phyloP scores from a whole-genome alignment of 2,329 filamentous ascomycete genomes.

The Monosporascus ibericus region DNA sequence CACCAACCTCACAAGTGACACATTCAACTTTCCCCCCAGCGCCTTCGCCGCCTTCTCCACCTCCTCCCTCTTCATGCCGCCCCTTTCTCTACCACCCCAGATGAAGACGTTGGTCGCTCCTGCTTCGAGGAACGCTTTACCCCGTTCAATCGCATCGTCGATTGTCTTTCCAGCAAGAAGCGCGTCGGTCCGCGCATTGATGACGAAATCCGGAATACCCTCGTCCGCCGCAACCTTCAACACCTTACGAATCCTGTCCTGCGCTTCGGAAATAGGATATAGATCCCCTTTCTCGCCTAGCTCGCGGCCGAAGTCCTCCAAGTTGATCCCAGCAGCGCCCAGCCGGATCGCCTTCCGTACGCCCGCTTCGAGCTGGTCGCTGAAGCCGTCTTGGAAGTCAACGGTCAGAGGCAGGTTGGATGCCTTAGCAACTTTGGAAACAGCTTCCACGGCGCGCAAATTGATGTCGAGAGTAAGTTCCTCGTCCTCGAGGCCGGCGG shows the following conservation, averaged over 20 bases:
- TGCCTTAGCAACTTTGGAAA: constrained; percentile 28
- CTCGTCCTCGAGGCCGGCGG: constrained; percentile 30
- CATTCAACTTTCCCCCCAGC: constrained; percentile 32
- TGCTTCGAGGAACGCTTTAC: constrained; percentile 41
- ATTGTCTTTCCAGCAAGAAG: constrained; percentile 21
- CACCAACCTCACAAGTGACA: constrained; percentile 4
- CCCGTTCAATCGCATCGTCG: constrained; percentile 35
- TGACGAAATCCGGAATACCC: constrained; percentile 41
- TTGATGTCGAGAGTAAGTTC: constrained; percentile 37
- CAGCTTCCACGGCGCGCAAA: constrained; percentile 31
- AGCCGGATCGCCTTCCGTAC: constrained; percentile 33
- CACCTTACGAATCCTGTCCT: constrained; percentile 31
- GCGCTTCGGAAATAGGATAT: constrained; percentile 33
- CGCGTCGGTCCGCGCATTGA: constrained; percentile 46
- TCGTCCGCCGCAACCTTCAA: constrained; percentile 29
- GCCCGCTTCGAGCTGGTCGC: constrained; percentile 30
- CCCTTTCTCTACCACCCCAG: constrained; percentile 28
- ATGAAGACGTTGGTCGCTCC: constrained; percentile 48
- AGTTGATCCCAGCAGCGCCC: constrained; percentile 45
- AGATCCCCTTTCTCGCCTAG: constrained; percentile 24
- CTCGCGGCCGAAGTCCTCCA: constrained; percentile 40
- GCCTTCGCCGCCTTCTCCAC: constrained; percentile 31
- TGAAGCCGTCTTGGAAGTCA: constrained; percentile 49
- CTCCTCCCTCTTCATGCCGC: constrained; percentile 29
- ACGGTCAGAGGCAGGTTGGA: constrained; percentile 37